Evolutionary conservation across 345 rosid genomes (phyloP), one percentile per base, ranked within the genome.

Genomic region (Hypericum androsaemum): DNA sequence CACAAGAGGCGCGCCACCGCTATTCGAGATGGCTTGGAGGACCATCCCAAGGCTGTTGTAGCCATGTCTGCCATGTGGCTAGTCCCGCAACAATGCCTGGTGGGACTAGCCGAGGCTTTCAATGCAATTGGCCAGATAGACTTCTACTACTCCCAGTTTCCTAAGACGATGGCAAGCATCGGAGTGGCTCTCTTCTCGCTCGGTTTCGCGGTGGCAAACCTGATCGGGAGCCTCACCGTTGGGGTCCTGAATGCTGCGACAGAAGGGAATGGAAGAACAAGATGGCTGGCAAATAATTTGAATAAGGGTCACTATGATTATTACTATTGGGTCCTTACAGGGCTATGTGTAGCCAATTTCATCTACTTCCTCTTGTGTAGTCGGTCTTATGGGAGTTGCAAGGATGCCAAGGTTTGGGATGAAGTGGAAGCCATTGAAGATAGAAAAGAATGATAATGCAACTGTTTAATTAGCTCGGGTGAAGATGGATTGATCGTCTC

Each of bases 111-210:
- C 0, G 80, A 81, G 64, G 84, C 63, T 1, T 63, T 78, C 8
- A 72, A 62, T 39, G 75, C 71, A 10, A 78, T 78, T 7, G 80
- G 80, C 32, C 88, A 76, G 36, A 64, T 76, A 3, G 78, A 81
- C 47, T 81, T 78, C 41, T 81, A 70, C 37, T 81, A 74, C 60
- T 65, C 82, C 4, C 75, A 78, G 56, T 72, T 81, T 39, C 82
- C 82, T 0, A 78, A 68, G 66, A 62, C 70, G 16, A 78, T 81
- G 88, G 40, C 75, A 0, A 74, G 77, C 61, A 66, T 81, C 8
- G 84, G 64, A 14, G 64, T 74, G 39, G 71, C 79, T 0, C 68
- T 78, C 5, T 46, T 72, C 3, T 1, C 65, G 6, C 66, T 78
- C 3, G 71, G 79, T 3, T 9, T 61, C 47, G 77, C 67, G 0